Evolutionary conservation across 805 yeast genomes (phyloP).

Genomic region (Priceomyces fermenticarens): DNA sequence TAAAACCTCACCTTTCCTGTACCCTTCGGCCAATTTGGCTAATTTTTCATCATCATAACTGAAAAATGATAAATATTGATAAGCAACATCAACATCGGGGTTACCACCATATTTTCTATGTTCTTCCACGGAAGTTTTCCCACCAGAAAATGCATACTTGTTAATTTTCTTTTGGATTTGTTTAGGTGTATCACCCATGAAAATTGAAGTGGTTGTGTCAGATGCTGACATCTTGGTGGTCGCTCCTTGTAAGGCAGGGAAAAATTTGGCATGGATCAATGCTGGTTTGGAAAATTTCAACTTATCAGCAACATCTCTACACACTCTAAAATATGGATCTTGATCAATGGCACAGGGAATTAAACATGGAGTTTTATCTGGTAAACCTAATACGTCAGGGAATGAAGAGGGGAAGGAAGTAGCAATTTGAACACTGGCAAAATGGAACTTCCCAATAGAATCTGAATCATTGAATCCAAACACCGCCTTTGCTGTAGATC

Average conservation of each 20-base stretch:
- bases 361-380: slow-evolving; percentile 88
- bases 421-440: slow-evolving; percentile 94
- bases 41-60: slow-evolving; percentile 82
- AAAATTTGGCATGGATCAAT: slow-evolving; percentile 88
- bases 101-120: slow-evolving; percentile 90
- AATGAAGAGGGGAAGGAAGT: slow-evolving; percentile 94
- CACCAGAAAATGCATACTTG: slow-evolving; percentile 96
- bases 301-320: slow-evolving; percentile 96
- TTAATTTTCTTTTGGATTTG: slow-evolving; percentile 92
- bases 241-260: slow-evolving; percentile 98
- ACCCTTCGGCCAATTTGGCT: slow-evolving; percentile 55
- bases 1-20: slow-evolving; percentile 75
- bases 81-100: slow-evolving; percentile 94
- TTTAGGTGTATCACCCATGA: slow-evolving; percentile 91
- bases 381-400: slow-evolving; percentile 86
- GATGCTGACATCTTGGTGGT: slow-evolving; percentile 96
- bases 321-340: slow-evolving; percentile 96
- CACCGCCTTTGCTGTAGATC: slow-evolving; percentile 95
- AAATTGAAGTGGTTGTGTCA: slow-evolving; percentile 85
- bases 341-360: slow-evolving; percentile 99
- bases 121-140: slow-evolving; percentile 81
- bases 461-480: slow-evolving; percentile 95
- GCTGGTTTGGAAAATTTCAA: slow-evolving; percentile 89
- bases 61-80: slow-evolving; percentile 88
- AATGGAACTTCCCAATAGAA: slow-evolving; percentile 90